phyloP scores from a whole-genome alignment of 2,329 filamentous ascomycete species.

The Fusarium protoensiforme region DNA sequence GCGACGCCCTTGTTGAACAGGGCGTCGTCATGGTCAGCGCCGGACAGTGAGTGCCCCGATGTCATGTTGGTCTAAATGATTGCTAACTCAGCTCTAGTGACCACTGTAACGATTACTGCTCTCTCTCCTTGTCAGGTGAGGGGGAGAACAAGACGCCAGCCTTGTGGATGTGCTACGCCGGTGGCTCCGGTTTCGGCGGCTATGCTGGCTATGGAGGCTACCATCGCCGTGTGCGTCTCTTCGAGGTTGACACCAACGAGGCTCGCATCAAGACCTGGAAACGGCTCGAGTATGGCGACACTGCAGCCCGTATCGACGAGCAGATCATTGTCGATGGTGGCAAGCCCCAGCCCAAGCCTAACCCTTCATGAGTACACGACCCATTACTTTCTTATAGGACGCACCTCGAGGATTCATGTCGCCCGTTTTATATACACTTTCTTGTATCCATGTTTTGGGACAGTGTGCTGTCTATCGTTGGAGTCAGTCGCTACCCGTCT shows the following conservation, averaged over 20 bases:
- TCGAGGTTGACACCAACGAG: constrained; percentile 92
- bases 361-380: constrained; percentile 29
- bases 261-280: constrained; percentile 94
- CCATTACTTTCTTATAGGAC: neutral
- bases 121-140: constrained; percentile 65
- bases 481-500: constrained; percentile 3
- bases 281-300: constrained; percentile 77
- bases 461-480: neutral
- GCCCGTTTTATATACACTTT: constrained; percentile 6
- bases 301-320: constrained; percentile 65
- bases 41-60: constrained; percentile 76
- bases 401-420: neutral
- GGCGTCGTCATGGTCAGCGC: constrained; percentile 89
- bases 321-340: constrained; percentile 75
- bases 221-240: constrained; percentile 85
- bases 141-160: constrained; percentile 67
- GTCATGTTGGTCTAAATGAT: no score
- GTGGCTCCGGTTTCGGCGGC: constrained; percentile 90
- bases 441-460: constrained; percentile 29
- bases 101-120: constrained; percentile 97
- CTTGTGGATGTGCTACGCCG: constrained; percentile 98
- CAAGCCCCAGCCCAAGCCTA: constrained; percentile 45
- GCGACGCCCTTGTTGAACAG: constrained; percentile 86
- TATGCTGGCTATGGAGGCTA: constrained; percentile 93
- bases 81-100: constrained; percentile 66